Evolutionary conservation across 2,329 filamentous ascomycete genomes (phyloP), one percentile per base, ranked within the genome.

Genomic region (Westerdykella ornata): DNA sequence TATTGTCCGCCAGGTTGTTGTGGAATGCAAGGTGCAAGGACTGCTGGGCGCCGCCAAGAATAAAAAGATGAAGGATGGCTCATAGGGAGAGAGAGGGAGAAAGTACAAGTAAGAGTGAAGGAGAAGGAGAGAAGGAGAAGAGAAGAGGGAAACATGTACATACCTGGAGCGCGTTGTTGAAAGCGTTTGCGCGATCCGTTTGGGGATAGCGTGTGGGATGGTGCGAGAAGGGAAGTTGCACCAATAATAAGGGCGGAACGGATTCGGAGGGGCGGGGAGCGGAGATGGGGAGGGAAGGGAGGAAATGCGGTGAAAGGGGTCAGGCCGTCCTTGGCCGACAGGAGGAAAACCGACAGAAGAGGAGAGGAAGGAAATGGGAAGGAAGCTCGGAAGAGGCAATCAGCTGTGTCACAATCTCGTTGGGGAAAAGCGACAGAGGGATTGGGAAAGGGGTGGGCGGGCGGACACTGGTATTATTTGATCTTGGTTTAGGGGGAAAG

Each of bases 401-500:
- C n/a, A 59, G 56, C 54, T 63, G 63, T 63, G 62, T 66, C 59
- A 60, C 57, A 61, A 11, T 26, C 22, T 26, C 22, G 22, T 26
- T 26, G 62, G 61, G 59, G 63, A 60, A 65, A 67, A 65, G 59
- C 54, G 56, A 58, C 52, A 53, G 54, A 63, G 57, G 58, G 56
- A 62, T 65, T 62, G 58, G 62, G 62, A 52, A 65, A 62, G 61
- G 60, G 59, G 56, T 59, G 22, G 63, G 63, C 60, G 60, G 57
- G 58, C 53, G 56, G 56, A 56, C 53, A 54, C 54, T 55, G 53
- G 54, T 60, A 57, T 64, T 61, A 62, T 60, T 61, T 49, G 54
- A 26, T 26, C 22, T 26, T 22, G 19, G 37, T 35, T 29, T 26
- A 26, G 22, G 22, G 22, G 22, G 22, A 8, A 28, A 9, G 13